phyloP scores from a whole-genome alignment of 129 eudicot species.

The Sambucus nigra region DNA sequence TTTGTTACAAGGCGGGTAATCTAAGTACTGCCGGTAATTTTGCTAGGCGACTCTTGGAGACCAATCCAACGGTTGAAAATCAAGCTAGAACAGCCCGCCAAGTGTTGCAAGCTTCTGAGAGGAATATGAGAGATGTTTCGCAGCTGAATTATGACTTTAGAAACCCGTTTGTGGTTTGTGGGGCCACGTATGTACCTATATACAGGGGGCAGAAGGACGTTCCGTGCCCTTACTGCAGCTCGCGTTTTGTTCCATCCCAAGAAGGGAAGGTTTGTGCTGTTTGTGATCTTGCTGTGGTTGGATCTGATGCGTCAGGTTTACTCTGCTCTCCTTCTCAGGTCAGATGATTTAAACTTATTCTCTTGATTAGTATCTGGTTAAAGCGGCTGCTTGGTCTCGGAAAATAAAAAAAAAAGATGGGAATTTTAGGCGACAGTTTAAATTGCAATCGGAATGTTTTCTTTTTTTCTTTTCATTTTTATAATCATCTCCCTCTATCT shows the following conservation, averaged over 20 bases:
- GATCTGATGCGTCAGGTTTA: conserved; percentile 69
- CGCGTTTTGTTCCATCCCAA: conserved; percentile 55
- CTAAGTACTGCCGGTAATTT: conserved; percentile 52
- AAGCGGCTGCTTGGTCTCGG: background rate
- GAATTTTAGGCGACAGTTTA: too few relatives aligned
- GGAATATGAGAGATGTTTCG: conserved; percentile 44
- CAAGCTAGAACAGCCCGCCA: conserved; percentile 53
- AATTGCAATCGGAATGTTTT: background rate
- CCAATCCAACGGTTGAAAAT: conserved; percentile 46
- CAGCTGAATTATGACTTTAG: conserved; percentile 66
- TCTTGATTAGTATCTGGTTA: background rate
- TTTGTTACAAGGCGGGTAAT: conserved; percentile 45
- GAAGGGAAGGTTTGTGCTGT: conserved; percentile 61
- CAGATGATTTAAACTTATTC: conserved; percentile 29
- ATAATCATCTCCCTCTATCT: background rate
- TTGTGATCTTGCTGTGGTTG: conserved; percentile 58
- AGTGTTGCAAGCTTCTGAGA: conserved; percentile 67
- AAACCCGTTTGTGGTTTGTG: conserved; percentile 71
- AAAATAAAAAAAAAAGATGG: too few relatives aligned
- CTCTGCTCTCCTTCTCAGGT: conserved; percentile 66
- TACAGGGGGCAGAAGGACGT: conserved; percentile 65
- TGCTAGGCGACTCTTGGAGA: conserved; percentile 63
- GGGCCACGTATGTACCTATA: conserved; percentile 67
- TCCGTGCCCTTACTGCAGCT: conserved; percentile 51
- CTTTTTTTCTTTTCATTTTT: background rate